Percentiles rank a stretch among this genome's conserved stretches.
These are phyloP conservation scores for Macadamia tetraphylla DNA, from an alignment of 164 flowering plant species.

Conservation along the genomic window DNA sequence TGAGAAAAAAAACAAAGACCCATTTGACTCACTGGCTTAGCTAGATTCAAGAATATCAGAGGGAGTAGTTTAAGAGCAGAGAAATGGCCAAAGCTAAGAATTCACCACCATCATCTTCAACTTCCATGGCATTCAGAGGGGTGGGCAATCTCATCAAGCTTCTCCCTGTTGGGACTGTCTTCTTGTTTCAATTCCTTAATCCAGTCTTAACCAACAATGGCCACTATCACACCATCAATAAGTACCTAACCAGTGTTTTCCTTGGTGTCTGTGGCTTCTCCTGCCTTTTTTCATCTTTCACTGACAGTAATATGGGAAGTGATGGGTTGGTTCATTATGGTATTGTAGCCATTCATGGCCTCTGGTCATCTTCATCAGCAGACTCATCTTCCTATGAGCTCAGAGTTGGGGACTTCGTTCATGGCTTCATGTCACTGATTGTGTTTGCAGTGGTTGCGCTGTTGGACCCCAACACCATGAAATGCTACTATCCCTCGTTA, in stretches of 20 bases:
- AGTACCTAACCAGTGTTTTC: constrained; percentile 42
- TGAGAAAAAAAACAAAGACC: too few species aligned
- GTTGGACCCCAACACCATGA: constrained; percentile 47
- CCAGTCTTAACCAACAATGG: constrained; percentile 81
- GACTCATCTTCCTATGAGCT: constrained; percentile 30
- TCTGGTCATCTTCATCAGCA: constrained; percentile 37
- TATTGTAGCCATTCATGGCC: constrained; percentile 55
- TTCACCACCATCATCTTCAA: too few species aligned
- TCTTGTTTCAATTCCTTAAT: constrained; percentile 65
- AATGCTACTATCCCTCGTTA: constrained; percentile 64
- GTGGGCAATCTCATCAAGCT: constrained; percentile 65
- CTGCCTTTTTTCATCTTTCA: constrained; percentile 60
- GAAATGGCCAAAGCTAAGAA: too few species aligned
- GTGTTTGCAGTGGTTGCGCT: constrained; percentile 56
- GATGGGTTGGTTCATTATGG: constrained; percentile 57
- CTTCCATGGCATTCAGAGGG: constrained; percentile 21
- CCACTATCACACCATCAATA: constrained; percentile 45
- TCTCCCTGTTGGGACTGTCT: constrained; percentile 87
- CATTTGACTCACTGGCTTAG: too few species aligned
- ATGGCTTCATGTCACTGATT: constrained; percentile 42
- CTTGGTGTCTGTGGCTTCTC: constrained; percentile 54
- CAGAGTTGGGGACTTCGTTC: constrained; percentile 64
- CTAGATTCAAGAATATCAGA: too few species aligned
- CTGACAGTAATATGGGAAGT: constrained; percentile 58
- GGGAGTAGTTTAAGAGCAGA: too few species aligned